Conservation (phyloP, 768 basidiomycete species). For the Boletus insuetus region DNA sequence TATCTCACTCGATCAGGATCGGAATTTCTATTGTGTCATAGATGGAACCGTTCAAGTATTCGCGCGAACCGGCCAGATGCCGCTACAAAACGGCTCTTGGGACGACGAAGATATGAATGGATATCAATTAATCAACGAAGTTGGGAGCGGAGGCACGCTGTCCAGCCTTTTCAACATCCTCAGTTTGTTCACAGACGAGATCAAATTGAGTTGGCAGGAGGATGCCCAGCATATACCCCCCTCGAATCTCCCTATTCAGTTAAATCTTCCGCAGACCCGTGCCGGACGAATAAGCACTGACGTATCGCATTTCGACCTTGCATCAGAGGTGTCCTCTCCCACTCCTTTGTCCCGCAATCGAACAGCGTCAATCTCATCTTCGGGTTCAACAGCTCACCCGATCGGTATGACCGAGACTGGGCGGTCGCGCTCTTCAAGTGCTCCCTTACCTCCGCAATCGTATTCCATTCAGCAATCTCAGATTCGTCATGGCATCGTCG, state of each 20-base stretch:
- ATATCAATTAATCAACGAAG: conserved; percentile 94
- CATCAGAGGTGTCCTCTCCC: conserved; percentile 24
- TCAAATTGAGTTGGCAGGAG: conserved; percentile 90
- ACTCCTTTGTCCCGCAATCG: conserved; percentile 36
- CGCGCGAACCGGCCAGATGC: conserved; percentile 61
- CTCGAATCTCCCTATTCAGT: conserved; percentile 21
- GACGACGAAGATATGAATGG: conserved; percentile 91
- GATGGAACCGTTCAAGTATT: conserved; percentile 97
- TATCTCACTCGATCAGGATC: conserved; percentile 85
- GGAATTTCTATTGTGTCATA: conserved; percentile 96
- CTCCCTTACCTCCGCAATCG: conserved; percentile 23
- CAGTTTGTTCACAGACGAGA: conserved; percentile 92
- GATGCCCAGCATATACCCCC: conserved; percentile 34
- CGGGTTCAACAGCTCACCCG: conserved; percentile 66
- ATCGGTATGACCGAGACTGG: conserved; percentile 9
- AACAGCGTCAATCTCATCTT: conserved; percentile 63
- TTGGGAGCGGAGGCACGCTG: conserved; percentile 91
- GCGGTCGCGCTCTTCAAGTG: conserved; percentile 12
- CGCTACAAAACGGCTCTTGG: conserved; percentile 57
- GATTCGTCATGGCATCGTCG: conserved; percentile 71
- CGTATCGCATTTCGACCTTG: conserved; percentile 57
- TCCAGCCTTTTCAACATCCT: conserved; percentile 97
- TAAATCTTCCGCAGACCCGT: conserved; percentile 26
- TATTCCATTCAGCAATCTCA: conserved; percentile 28
- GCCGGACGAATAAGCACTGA: conserved; percentile 56